Percentiles rank a stretch among this genome's conserved stretches.
Evolutionary conservation across 2,329 filamentous ascomycete species (phyloP).

Genomic region (Aspergillus hortae): DNA sequence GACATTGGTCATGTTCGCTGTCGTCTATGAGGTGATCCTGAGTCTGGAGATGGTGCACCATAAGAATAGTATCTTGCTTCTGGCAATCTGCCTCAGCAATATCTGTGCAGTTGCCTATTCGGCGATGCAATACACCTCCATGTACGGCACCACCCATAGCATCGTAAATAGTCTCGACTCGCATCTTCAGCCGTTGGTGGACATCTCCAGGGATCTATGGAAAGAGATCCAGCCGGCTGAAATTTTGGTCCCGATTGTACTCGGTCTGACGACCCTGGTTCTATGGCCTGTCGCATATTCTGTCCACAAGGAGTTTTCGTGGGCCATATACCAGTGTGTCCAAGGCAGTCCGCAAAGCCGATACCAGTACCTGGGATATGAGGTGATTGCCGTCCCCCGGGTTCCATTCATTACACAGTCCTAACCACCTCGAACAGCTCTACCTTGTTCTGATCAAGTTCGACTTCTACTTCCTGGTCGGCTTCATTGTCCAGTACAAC

Average conservation of each 20-base stretch:
- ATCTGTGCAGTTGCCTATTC: conserved; percentile 10
- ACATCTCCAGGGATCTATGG: conserved; percentile 10
- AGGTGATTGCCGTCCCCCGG: background rate
- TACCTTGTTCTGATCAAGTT: conserved; percentile 17
- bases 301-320: conserved; percentile 17
- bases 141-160: background rate
- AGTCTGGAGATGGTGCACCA: conserved; percentile 14
- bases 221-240: conserved; percentile 9
- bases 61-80: conserved; percentile 17
- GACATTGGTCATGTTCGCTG: background rate
- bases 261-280: conserved; percentile 8
- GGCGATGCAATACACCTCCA: conserved; percentile 12
- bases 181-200: conserved; percentile 5
- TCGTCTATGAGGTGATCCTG: conserved; percentile 11
- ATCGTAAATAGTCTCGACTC: background rate
- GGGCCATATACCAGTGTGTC: conserved; percentile 16
- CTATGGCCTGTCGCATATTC: conserved; percentile 12
- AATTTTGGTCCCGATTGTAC: conserved; percentile 10
- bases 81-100: conserved; percentile 17
- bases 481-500: conserved; percentile 18
- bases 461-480: conserved; percentile 15
- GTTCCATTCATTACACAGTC: no score
- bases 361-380: conserved; percentile 8
- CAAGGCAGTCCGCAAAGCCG: conserved; percentile 11
- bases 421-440: conserved; percentile 4